Conservation (phyloP, 2,329 filamentous ascomycete species). For the Myotisia sp. region DNA sequence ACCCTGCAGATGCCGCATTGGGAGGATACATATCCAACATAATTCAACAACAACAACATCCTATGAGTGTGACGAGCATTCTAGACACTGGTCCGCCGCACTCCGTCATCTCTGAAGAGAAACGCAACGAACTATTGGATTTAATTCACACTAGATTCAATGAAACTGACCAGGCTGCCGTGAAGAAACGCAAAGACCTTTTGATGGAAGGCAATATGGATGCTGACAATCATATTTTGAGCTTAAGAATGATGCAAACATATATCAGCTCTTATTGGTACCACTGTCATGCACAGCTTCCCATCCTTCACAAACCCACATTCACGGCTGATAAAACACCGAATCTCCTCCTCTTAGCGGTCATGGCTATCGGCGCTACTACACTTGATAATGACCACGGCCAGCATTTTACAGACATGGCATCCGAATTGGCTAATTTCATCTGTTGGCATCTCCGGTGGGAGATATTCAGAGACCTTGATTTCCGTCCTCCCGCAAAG, state of each 20-base stretch:
- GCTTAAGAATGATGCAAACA: constrained; percentile 86
- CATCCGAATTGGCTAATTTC: constrained; percentile 77
- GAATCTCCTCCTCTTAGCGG: constrained; percentile 67
- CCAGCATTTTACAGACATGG: constrained; percentile 55
- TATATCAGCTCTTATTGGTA: constrained; percentile 92
- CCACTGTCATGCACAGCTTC: constrained; percentile 85
- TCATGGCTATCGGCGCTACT: constrained; percentile 85
- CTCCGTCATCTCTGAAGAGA: constrained; percentile 70
- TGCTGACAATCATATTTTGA: constrained; percentile 49
- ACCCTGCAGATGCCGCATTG: constrained; percentile 36
- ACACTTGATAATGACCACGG: constrained; percentile 75
- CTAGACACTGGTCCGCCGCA: constrained; percentile 69
- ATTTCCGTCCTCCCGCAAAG: constrained; percentile 83
- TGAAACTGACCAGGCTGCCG: constrained; percentile 59
- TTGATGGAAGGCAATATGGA: constrained; percentile 67
- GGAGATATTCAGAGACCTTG: constrained; percentile 84
- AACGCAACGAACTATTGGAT: constrained; percentile 68
- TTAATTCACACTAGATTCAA: constrained; percentile 71
- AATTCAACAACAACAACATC: constrained; percentile 44
- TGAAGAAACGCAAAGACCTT: constrained; percentile 59
- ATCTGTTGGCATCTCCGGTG: constrained; percentile 86
- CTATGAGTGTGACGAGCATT: constrained; percentile 80
- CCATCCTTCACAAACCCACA: constrained; percentile 86
- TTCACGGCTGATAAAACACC: constrained; percentile 80
- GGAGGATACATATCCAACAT: constrained; percentile 33